Evolutionary conservation across 2,329 filamentous ascomycete genomes (phyloP), one percentile per base, ranked within the genome.

Genomic region (Cyphellophora attinorum): DNA sequence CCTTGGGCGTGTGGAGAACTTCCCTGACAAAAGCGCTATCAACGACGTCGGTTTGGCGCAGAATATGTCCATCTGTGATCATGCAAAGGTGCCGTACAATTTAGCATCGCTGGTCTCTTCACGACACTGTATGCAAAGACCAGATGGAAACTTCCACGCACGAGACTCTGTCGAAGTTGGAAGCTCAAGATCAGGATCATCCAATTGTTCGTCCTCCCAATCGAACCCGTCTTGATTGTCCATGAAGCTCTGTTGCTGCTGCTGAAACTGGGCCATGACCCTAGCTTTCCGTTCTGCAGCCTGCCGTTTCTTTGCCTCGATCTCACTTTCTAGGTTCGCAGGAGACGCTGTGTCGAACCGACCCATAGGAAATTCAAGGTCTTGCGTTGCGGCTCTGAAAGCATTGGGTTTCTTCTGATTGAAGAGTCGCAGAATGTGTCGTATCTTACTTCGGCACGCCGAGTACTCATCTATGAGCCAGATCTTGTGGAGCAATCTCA

Each of bases 221-320:
- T 94, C 83, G 40, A 94, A 74, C 27, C 79, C 71, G n/a, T 76
- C 81, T 57, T 95, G 88, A 45, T 81, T 91, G 37, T 85, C 81
- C 62, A 98, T 65, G 60, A 98, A 98, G 50, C 77, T 91, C 60
- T 93, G 89, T 55, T 96, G 93, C 53, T 98, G 89, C 54, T 94
- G 82, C 56, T 96, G 91, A 60, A 98, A 95, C 53, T 95, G 86
- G 2, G 88, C 91, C 88, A 98, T 95, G 19, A 98, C 85, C 51
- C 78, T 82, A 2, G 88, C 88, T 58, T 96, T 88, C 14, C 91
- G 77, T 49, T 86, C 89, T 27, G 88, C 62, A 1, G 91, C 91
- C 34, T 89, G 84, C 58, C 83, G 82, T 68, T 95, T 98, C 65
- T 89, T 94, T 41, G 76, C 67, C 56, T 89, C 83, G 11, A 76